Evolutionary conservation across 805 yeast genomes (phyloP).

Genomic region (Barnettozyma salicaria): DNA sequence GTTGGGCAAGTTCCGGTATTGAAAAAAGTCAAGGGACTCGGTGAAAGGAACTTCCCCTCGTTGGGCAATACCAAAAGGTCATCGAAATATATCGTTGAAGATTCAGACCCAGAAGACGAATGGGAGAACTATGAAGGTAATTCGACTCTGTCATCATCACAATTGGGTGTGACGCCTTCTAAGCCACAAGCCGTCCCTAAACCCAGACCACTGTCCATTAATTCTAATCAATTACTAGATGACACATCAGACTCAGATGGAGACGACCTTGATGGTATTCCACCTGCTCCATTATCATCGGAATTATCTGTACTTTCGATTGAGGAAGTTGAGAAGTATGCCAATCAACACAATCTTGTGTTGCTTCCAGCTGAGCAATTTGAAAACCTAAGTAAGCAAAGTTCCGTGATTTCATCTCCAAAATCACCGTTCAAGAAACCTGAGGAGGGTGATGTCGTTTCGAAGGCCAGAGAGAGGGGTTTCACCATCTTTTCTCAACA

Average conservation of each 20-base stretch:
- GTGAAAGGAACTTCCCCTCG: slow-evolving; percentile 17
- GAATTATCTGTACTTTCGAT: slow-evolving; percentile 19
- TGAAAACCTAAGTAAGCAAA: slow-evolving; percentile 17
- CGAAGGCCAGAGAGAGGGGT: slow-evolving; percentile 18
- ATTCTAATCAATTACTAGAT: slow-evolving; percentile 13
- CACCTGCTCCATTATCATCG: slow-evolving; percentile 20
- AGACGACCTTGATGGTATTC: slow-evolving; percentile 18
- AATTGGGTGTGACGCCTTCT: slow-evolving; percentile 8
- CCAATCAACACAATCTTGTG: slow-evolving; percentile 26
- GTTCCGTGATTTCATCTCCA: slow-evolving; percentile 26
- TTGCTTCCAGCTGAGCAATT: slow-evolving; percentile 22
- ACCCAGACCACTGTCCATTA: slow-evolving; percentile 15
- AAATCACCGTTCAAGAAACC: slow-evolving; percentile 18
- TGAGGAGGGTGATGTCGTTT: slow-evolving; percentile 15
- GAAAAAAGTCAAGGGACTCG: slow-evolving; percentile 10
- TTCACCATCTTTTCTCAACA: slow-evolving; percentile 13
- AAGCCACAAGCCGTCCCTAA: slow-evolving; percentile 9
- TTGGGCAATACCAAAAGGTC: slow-evolving; percentile 23
- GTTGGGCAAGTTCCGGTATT: slow-evolving; percentile 5
- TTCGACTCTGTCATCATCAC: slow-evolving; percentile 11
- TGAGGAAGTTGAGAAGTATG: slow-evolving; percentile 28
- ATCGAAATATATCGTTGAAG: slow-evolving; percentile 21
- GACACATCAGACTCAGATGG: slow-evolving; percentile 23
- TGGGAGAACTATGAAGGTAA: slow-evolving; percentile 28
- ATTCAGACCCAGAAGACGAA: slow-evolving; percentile 17